These are phyloP conservation scores for Lunasporangiospora selenospora DNA, from an alignment of 192 early-diverging fungal species.

Conservation along the genomic window DNA sequence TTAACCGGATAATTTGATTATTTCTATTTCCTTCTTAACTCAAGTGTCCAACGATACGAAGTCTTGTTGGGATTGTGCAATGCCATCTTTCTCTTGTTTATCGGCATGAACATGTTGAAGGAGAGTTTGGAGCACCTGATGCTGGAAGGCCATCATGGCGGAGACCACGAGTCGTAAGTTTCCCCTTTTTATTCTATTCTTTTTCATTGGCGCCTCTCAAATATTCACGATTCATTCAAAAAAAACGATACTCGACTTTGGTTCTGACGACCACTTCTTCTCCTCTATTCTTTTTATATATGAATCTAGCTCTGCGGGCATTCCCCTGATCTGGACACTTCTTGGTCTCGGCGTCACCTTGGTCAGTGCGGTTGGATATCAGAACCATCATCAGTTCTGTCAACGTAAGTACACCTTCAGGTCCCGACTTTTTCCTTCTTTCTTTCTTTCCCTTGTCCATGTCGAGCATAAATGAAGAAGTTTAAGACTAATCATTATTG, in stretches of 20 bases:
- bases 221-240: neutral
- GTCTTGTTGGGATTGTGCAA: slow-evolving; percentile 59
- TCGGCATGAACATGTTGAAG: slow-evolving; percentile 63
- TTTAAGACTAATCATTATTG: too few relatives aligned
- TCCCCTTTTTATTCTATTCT: too few relatives aligned
- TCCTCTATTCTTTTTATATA: too few relatives aligned
- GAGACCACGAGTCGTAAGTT: slow-evolving; percentile 46
- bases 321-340: slow-evolving; percentile 50
- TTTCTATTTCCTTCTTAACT: too few relatives aligned
- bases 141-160: slow-evolving; percentile 55
- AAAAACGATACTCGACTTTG: too few relatives aligned
- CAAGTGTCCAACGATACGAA: slow-evolving; percentile 59
- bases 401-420: slow-evolving; percentile 38
- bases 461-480: too few relatives aligned
- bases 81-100: slow-evolving; percentile 61
- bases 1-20: neutral
- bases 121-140: slow-evolving; percentile 65
- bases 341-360: slow-evolving; percentile 48
- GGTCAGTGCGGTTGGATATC: slow-evolving; percentile 53
- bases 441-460: neutral
- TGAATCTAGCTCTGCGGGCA: slow-evolving; percentile 26
- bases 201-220: too few relatives aligned
- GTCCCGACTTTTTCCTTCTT: neutral
- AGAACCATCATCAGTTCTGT: slow-evolving; percentile 60
- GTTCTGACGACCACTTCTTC: too few relatives aligned